These are phyloP conservation scores for Geosiphon pyriformis DNA, from an alignment of 192 early-diverging fungal species.

Conservation along the genomic window DNA sequence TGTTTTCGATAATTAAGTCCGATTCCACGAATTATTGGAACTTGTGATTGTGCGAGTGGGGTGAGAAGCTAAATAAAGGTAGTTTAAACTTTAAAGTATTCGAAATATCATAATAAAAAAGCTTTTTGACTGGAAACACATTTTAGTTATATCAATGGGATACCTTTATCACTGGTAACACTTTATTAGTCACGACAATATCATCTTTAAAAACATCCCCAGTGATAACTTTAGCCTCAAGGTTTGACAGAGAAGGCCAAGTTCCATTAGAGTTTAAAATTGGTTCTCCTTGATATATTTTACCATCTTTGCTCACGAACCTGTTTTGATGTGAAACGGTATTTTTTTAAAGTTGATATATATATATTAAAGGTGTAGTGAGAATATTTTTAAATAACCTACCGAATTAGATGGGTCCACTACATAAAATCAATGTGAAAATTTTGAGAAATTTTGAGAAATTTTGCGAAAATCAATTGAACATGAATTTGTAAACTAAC, in stretches of 20 bases:
- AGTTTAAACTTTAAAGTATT: conserved; percentile 17
- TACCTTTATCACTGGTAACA: conserved; percentile 42
- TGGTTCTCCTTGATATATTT: conserved; percentile 47
- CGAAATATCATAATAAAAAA: background rate
- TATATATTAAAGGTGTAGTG: background rate
- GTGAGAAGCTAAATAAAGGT: conserved; percentile 36
- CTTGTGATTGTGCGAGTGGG: conserved; percentile 32
- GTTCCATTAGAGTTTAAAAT: conserved; percentile 12
- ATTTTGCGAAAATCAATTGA: too few species aligned
- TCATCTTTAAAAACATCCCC: conserved; percentile 39
- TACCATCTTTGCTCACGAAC: conserved; percentile 44
- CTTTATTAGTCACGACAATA: conserved; percentile 32
- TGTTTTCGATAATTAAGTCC: conserved; percentile 57
- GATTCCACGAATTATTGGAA: conserved; percentile 46
- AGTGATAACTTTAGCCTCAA: conserved; percentile 40
- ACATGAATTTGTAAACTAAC: too few species aligned
- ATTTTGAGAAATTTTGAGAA: too few species aligned
- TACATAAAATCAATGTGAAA: too few species aligned
- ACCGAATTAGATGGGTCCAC: conserved; percentile 39
- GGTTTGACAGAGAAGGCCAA: background rate
- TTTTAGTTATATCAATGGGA: background rate
- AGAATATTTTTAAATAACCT: background rate
- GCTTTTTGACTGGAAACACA: background rate
- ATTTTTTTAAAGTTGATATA: too few species aligned
- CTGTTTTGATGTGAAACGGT: conserved; percentile 17